Percentiles rank a stretch among this genome's conserved stretches.
These are phyloP conservation scores for Chaetomium cochliodes DNA, from an alignment of 495 filamentous ascomycete genomes.

Conservation along the genomic window DNA sequence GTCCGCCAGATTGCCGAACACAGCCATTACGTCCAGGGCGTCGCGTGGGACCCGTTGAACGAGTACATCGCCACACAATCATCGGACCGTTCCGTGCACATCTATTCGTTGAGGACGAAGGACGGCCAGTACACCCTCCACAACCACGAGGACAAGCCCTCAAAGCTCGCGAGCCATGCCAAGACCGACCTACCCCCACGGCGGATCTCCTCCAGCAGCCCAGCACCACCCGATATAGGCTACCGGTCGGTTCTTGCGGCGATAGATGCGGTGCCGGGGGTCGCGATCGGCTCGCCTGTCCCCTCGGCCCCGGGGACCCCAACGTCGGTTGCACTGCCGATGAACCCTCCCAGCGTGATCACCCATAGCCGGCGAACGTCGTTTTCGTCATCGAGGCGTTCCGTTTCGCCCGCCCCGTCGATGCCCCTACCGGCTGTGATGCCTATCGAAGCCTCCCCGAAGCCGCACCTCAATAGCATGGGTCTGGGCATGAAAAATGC, in stretches of 20 bases:
- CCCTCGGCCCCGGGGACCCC: conserved; percentile 96
- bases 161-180: conserved; percentile 53
- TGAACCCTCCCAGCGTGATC: conserved; percentile 89
- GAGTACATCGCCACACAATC: conserved; percentile 98
- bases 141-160: conserved; percentile 45
- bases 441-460: conserved; percentile 84
- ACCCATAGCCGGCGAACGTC: conserved; percentile 92
- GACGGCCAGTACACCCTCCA: conserved; percentile 88
- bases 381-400: conserved; percentile 90
- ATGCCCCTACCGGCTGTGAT: conserved; percentile 95
- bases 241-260: conserved; percentile 56
- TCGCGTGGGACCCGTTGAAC: conserved; percentile 97
- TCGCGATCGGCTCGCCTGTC: conserved; percentile 73
- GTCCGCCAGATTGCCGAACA: conserved; percentile 98
- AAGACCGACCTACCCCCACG: conserved; percentile 91
- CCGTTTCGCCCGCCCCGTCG: conserved; percentile 92
- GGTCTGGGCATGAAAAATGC: conserved; percentile 74
- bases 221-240: conserved; percentile 79
- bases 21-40: conserved; percentile 98
- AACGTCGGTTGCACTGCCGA: conserved; percentile 81
- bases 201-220: conserved; percentile 87
- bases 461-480: conserved; percentile 57
- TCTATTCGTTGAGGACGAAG: conserved; percentile 93
- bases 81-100: conserved; percentile 95
- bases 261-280: conserved; percentile 51